Evolutionary conservation across 2,329 filamentous ascomycete genomes (phyloP).

Genomic region (Rosellinia necatrix): DNA sequence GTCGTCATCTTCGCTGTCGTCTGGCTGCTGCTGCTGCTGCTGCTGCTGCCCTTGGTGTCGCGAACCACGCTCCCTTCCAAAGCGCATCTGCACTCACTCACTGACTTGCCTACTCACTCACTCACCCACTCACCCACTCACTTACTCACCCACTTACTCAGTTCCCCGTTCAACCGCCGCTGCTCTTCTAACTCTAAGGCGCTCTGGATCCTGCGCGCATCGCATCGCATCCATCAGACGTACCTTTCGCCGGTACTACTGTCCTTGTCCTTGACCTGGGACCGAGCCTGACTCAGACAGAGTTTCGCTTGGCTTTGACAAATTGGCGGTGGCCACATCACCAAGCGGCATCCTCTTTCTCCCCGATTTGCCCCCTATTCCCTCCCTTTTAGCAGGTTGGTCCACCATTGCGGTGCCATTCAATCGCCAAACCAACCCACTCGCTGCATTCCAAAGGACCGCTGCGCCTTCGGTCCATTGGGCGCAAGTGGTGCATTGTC

Average conservation of each 20-base stretch:
- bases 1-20: conserved; percentile 5
- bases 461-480: conserved; percentile 14
- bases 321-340: conserved; percentile 43
- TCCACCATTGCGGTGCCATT: conserved; percentile 28
- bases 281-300: conserved; percentile 41
- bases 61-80: conserved; percentile 9
- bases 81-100: conserved; percentile 5
- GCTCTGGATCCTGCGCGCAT: conserved; percentile 7
- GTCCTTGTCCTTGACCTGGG: conserved; percentile 32
- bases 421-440: conserved; percentile 8
- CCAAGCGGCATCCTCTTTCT: conserved; percentile 32
- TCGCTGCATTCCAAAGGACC: conserved; percentile 11
- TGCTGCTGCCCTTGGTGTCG: background rate
- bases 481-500: conserved; percentile 18
- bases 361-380: conserved; percentile 28
- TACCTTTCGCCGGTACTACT: conserved; percentile 25
- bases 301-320: conserved; percentile 42
- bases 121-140: conserved; percentile 1
- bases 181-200: background rate
- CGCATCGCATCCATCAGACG: conserved; percentile 8
- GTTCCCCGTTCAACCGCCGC: conserved; percentile 1
- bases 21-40: background rate
- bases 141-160: background rate
- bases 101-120: background rate
- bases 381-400: conserved; percentile 31